Evolutionary conservation across 306 rosid species (phyloP).

Genomic region (Quillaja saponaria): DNA sequence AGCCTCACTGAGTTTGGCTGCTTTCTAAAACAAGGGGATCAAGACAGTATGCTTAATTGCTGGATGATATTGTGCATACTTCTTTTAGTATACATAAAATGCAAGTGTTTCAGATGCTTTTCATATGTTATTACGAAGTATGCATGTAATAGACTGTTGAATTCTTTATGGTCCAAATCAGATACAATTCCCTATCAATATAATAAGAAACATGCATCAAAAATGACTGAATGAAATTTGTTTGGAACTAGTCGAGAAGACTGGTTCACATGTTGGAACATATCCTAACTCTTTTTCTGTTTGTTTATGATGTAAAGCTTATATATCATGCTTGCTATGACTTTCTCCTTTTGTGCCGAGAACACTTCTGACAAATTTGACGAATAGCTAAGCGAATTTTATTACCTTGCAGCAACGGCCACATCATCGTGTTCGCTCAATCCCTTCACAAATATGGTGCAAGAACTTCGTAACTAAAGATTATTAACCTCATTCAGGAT

Average conservation of each 20-base stretch:
- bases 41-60: slow-evolving; percentile 12
- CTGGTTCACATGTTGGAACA: slow-evolving; percentile 25
- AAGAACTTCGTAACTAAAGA: slow-evolving; percentile 90
- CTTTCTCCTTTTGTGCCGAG: not conserved
- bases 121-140: not conserved
- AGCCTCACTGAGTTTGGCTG: slow-evolving; percentile 2
- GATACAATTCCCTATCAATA: slow-evolving; percentile 30
- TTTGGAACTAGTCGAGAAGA: slow-evolving; percentile 16
- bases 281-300: not conserved
- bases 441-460: slow-evolving; percentile 98
- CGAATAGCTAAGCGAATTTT: slow-evolving; percentile 31
- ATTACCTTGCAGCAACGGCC: slow-evolving; percentile 88
- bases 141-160: slow-evolving; percentile 8
- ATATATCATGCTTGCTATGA: not conserved
- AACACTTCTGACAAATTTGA: no score
- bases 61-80: slow-evolving; percentile 8
- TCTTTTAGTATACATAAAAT: not conserved
- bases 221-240: slow-evolving; percentile 23
- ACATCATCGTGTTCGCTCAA: slow-evolving; percentile 92
- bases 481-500: slow-evolving; percentile 42
- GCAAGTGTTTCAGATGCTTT: slow-evolving; percentile 10
- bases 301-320: not conserved
- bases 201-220: slow-evolving; percentile 17
- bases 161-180: slow-evolving; percentile 21
- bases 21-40: slow-evolving; percentile 2